These are phyloP conservation scores for Diplodia corticola DNA, from an alignment of 2,329 filamentous ascomycete genomes.

Conservation along the genomic window DNA sequence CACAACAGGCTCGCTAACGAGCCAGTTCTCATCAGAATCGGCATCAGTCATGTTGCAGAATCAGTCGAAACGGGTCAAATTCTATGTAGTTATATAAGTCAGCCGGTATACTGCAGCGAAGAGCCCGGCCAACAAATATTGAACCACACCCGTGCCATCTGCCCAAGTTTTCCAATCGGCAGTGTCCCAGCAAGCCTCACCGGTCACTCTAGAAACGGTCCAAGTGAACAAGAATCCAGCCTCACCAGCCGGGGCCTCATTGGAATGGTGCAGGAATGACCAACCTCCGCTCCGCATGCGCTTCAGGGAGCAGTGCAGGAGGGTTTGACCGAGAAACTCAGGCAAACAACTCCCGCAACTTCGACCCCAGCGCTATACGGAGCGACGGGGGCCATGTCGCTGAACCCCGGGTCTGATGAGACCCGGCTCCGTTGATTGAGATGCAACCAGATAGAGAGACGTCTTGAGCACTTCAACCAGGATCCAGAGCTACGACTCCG, in stretches of 20 bases:
- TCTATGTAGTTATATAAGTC: neutral
- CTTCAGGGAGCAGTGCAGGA: neutral
- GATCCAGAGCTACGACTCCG: neutral
- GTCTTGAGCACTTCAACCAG: neutral
- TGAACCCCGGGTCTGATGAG: neutral
- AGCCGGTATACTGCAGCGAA: neutral
- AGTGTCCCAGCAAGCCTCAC: neutral
- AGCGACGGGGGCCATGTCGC: neutral
- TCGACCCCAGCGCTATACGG: neutral
- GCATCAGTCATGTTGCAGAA: neutral
- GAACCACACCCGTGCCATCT: neutral
- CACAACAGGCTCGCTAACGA: constrained; percentile 10
- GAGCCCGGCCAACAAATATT: neutral
- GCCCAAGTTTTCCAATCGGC: neutral
- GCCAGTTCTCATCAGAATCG: constrained; percentile 5
- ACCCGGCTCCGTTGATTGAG: neutral
- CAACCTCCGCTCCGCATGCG: neutral
- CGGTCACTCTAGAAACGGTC: neutral
- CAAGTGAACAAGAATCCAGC: neutral
- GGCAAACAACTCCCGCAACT: neutral
- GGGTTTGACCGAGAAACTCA: constrained; percentile 1
- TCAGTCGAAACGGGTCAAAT: neutral
- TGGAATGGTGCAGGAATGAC: constrained; percentile 1
- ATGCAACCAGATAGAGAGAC: neutral
- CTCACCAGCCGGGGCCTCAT: neutral